phyloP scores from a whole-genome alignment of 2,329 filamentous ascomycete species.

The Trichoderma atrobrunneum region DNA sequence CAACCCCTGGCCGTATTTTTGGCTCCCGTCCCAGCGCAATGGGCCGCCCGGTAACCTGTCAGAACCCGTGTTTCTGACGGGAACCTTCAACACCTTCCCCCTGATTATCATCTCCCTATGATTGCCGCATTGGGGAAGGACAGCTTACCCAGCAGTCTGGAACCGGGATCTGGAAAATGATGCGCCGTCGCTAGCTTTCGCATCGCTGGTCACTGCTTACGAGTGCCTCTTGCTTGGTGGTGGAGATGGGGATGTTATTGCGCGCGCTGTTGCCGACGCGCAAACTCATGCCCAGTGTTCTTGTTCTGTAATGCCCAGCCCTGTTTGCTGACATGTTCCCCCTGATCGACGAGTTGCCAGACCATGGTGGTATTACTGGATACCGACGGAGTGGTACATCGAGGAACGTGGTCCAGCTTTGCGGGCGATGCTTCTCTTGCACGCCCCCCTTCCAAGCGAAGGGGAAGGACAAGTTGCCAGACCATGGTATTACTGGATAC shows the following conservation, averaged over 20 bases:
- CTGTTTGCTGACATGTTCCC: not conserved
- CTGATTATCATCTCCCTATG: not conserved
- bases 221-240: not conserved
- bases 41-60: conserved; percentile 4
- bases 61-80: not conserved
- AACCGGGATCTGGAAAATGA: not conserved
- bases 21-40: conserved; percentile 18
- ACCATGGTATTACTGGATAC: not conserved
- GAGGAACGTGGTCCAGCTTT: not conserved
- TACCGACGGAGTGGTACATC: not conserved
- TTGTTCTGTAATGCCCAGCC: not conserved
- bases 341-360: not conserved
- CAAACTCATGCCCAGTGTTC: not conserved
- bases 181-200: not conserved
- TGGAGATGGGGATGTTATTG: not conserved
- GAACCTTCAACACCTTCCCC: not conserved
- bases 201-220: not conserved
- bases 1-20: not conserved
- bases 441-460: not conserved
- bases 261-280: not conserved
- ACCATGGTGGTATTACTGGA: not conserved
- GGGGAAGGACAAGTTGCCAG: not conserved
- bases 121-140: not conserved
- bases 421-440: not conserved
- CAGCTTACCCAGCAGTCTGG: conserved; percentile 7